phyloP scores from a whole-genome alignment of 2,329 filamentous ascomycete genomes.

The Cladophialophora exuberans region DNA sequence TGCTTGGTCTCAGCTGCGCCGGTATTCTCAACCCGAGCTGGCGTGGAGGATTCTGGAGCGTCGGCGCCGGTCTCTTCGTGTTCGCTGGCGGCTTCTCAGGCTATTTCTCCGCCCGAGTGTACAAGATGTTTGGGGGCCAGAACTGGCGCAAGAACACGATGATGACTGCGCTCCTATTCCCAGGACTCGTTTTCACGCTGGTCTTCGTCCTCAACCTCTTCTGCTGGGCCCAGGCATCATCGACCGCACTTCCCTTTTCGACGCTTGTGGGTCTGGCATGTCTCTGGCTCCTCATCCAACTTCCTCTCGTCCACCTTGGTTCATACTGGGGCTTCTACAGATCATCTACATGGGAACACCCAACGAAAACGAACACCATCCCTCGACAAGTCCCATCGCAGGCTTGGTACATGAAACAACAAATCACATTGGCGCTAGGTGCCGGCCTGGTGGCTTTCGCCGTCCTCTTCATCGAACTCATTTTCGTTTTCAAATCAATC shows the following conservation, averaged over 20 bases:
- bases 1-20: constrained; percentile 72
- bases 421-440: constrained; percentile 62
- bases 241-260: constrained; percentile 81
- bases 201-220: constrained; percentile 84
- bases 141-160: constrained; percentile 77
- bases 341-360: constrained; percentile 74
- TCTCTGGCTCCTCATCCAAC: constrained; percentile 83
- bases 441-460: constrained; percentile 82
- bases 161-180: constrained; percentile 76
- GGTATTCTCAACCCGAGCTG: constrained; percentile 84
- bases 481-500: constrained; percentile 83
- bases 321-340: constrained; percentile 75
- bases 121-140: constrained; percentile 78
- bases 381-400: constrained; percentile 74
- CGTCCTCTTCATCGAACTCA: constrained; percentile 83
- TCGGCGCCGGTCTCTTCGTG: constrained; percentile 79
- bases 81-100: constrained; percentile 83
- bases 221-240: constrained; percentile 87
- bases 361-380: constrained; percentile 73
- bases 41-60: constrained; percentile 85
- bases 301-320: constrained; percentile 80
- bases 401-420: constrained; percentile 73
- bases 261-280: constrained; percentile 73
- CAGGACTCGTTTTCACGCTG: constrained; percentile 73
- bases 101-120: constrained; percentile 82